Evolutionary conservation across 768 basidiomycete species (phyloP).

Genomic region (Phylloporus rhodoxanthus): DNA sequence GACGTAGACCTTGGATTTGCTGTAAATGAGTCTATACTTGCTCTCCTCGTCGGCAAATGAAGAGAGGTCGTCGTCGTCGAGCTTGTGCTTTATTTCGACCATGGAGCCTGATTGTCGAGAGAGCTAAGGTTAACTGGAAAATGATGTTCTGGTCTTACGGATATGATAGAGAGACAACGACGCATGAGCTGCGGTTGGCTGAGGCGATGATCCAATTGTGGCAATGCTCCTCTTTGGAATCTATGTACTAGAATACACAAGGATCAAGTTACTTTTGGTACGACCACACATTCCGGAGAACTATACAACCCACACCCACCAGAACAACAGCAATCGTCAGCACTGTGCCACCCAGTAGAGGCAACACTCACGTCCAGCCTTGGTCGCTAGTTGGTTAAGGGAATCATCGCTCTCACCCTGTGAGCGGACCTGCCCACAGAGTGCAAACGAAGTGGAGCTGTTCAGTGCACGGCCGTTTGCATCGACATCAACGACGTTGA

Average conservation of each 20-base stretch:
- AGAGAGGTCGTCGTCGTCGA: constrained; percentile 14
- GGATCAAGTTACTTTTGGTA: constrained; percentile 71
- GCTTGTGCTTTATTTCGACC: constrained; percentile 64
- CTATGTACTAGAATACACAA: constrained; percentile 9
- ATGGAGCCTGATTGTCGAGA: constrained; percentile 47
- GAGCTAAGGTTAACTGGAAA: constrained; percentile 7
- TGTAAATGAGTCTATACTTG: constrained; percentile 73
- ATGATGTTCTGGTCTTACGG: constrained; percentile 32
- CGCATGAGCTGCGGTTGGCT: constrained; percentile 7
- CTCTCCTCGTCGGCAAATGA: constrained; percentile 42
- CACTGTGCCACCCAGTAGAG: neutral
- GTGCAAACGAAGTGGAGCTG: constrained; percentile 87
- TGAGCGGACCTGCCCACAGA: constrained; percentile 90
- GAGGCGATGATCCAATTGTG: constrained; percentile 19
- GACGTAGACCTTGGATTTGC: constrained; percentile 92
- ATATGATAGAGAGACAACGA: constrained; percentile 41
- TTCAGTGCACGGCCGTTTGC: constrained; percentile 72
- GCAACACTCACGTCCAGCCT: constrained; percentile 78
- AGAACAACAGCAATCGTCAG: constrained; percentile 6
- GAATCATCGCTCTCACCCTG: constrained; percentile 97
- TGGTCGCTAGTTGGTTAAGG: constrained; percentile 91
- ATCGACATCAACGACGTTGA: constrained; percentile 93
- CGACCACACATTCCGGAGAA: constrained; percentile 94
- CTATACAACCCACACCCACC: constrained; percentile 36
- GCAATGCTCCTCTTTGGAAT: constrained; percentile 7